Evolutionary conservation across 495 filamentous ascomycete genomes (phyloP).

Genomic region (Penicillium fimorum): DNA sequence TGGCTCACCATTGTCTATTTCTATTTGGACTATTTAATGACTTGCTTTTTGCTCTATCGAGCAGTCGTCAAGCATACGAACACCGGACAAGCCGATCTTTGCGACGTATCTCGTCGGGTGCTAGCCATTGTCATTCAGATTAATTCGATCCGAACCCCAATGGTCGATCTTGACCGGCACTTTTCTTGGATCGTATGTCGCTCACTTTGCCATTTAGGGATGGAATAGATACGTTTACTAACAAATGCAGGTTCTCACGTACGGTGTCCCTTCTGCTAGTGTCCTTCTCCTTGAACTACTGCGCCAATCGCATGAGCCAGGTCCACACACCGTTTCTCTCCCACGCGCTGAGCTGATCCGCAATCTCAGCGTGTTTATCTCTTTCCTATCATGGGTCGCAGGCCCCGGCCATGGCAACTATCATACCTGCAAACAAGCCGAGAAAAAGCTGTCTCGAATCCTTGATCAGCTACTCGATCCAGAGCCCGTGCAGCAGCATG

Average conservation of each 20-base stretch:
- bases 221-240: slow-evolving; percentile 18
- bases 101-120: slow-evolving; percentile 53
- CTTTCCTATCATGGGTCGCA: slow-evolving; percentile 54
- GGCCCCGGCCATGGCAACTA: slow-evolving; percentile 55
- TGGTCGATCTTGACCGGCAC: slow-evolving; percentile 50
- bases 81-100: slow-evolving; percentile 48
- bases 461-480: slow-evolving; percentile 44
- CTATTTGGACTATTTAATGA: slow-evolving; percentile 54
- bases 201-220: background rate
- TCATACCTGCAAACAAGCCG: slow-evolving; percentile 47
- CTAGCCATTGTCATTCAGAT: slow-evolving; percentile 46
- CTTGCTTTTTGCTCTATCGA: slow-evolving; percentile 58
- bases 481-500: slow-evolving; percentile 30
- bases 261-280: slow-evolving; percentile 56
- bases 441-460: slow-evolving; percentile 45
- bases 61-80: slow-evolving; percentile 53
- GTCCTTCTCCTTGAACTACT: slow-evolving; percentile 62
- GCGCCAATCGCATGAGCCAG: slow-evolving; percentile 50
- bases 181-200: slow-evolving; percentile 56
- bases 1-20: slow-evolving; percentile 35
- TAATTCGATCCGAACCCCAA: slow-evolving; percentile 47
- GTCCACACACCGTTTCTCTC: slow-evolving; percentile 34
- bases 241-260: slow-evolving; percentile 44
- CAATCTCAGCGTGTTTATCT: slow-evolving; percentile 62
- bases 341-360: slow-evolving; percentile 62